Evolutionary conservation across 306 rosid genomes (phyloP).

Genomic region (Quercus engelmannii): DNA sequence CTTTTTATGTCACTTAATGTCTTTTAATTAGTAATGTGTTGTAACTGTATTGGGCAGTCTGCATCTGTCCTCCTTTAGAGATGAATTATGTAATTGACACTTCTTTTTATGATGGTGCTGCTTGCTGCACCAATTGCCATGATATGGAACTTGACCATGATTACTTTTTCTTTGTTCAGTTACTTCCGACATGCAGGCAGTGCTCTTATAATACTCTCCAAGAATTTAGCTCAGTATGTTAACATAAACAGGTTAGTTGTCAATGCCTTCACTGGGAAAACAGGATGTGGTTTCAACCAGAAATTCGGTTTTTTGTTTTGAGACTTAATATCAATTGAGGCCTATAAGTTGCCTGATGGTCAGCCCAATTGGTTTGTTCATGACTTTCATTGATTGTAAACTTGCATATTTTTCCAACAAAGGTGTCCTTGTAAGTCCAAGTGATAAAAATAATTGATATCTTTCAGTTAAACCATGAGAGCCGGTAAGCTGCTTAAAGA

Average conservation of each 20-base stretch:
- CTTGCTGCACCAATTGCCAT: background rate
- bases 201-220: constrained; percentile 79
- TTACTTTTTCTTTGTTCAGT: constrained; percentile 42
- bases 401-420: background rate
- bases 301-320: background rate
- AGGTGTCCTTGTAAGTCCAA: background rate
- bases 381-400: background rate
- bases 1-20: background rate
- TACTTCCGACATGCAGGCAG: constrained; percentile 92
- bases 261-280: constrained; percentile 3
- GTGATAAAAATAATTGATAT: background rate
- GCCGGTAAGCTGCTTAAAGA: background rate
- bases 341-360: background rate
- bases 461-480: background rate
- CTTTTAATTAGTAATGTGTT: background rate
- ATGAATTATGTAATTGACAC: background rate
- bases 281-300: background rate
- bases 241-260: constrained; percentile 84
- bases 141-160: constrained; percentile 3
- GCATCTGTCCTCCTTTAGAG: background rate
- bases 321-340: constrained; percentile 7
- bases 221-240: constrained; percentile 80
- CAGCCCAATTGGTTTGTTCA: background rate
- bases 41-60: background rate
- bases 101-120: background rate